These are phyloP conservation scores for Globisporangium acanthophoron DNA, from an alignment of 352 stramenopile genomes.

Conservation along the genomic window DNA sequence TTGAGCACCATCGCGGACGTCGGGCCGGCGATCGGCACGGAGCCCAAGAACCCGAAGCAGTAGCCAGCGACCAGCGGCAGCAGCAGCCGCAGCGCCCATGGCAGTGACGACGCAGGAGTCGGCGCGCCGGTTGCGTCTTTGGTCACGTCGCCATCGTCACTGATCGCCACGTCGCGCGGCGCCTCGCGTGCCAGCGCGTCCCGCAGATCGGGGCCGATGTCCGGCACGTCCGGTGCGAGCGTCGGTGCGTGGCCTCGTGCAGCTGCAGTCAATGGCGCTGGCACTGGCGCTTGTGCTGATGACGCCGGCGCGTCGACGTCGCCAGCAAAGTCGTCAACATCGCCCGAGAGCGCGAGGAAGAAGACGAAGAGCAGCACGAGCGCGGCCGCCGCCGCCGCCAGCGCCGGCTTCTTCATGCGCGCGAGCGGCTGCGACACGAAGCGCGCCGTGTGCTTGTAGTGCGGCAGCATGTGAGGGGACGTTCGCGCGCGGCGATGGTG, in stretches of 20 bases:
- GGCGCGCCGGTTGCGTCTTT: not conserved
- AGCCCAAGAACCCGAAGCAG: constrained; percentile 83
- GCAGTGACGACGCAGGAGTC: constrained; percentile 14
- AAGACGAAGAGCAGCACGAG: constrained; percentile 64
- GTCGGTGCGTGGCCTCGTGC: not conserved
- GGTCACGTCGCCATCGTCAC: not conserved
- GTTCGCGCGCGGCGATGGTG: too few species aligned
- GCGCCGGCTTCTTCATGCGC: constrained; percentile 47
- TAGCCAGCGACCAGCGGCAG: constrained; percentile 75
- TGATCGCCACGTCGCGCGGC: not conserved
- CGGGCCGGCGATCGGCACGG: constrained; percentile 73
- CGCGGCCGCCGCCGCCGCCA: constrained; percentile 24
- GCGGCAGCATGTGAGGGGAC: constrained; percentile 29
- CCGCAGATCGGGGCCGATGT: not conserved
- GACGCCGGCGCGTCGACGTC: constrained; percentile 6
- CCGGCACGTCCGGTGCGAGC: not conserved
- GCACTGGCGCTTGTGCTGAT: constrained; percentile 1
- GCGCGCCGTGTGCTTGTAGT: constrained; percentile 64
- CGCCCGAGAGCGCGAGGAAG: constrained; percentile 26
- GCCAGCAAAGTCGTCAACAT: not conserved
- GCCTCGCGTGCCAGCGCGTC: not conserved
- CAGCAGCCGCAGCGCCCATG: constrained; percentile 54
- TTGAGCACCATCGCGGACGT: constrained; percentile 88
- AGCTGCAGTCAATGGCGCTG: not conserved
- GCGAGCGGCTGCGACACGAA: constrained; percentile 52